These are phyloP conservation scores for Elsinoe ampelina DNA, from an alignment of 2,329 filamentous ascomycete genomes.

Conservation along the genomic window DNA sequence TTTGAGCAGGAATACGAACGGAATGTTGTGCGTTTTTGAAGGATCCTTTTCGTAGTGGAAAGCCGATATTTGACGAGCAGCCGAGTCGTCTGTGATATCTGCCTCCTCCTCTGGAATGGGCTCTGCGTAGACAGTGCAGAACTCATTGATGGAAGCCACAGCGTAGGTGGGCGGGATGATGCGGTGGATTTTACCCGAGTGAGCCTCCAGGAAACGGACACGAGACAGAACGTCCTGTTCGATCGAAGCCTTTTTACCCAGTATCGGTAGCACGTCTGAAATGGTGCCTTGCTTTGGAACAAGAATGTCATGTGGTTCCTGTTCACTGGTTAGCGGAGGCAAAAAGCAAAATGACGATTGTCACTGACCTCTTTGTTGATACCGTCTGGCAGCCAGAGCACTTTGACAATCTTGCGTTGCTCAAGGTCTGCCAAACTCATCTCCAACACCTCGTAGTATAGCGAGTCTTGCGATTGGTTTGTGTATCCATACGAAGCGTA, in stretches of 20 bases:
- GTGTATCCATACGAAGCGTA: conserved; percentile 60
- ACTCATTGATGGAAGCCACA: conserved; percentile 80
- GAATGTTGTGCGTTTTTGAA: conserved; percentile 72
- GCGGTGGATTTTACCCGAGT: conserved; percentile 74
- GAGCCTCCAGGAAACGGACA: conserved; percentile 74
- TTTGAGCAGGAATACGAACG: conserved; percentile 81
- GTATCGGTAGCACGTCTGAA: conserved; percentile 62
- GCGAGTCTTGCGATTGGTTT: conserved; percentile 52
- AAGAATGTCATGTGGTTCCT: conserved; percentile 73
- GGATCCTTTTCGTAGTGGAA: conserved; percentile 93
- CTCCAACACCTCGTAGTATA: conserved; percentile 90
- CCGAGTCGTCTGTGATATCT: conserved; percentile 46
- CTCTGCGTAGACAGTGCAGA: conserved; percentile 71
- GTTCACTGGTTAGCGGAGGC: conserved; percentile 11
- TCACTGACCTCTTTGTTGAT: conserved; percentile 72
- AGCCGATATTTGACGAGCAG: conserved; percentile 62
- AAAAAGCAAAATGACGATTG: neutral
- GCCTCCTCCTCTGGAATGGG: conserved; percentile 62
- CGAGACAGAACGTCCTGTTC: conserved; percentile 64
- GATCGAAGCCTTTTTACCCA: conserved; percentile 74
- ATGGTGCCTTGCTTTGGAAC: conserved; percentile 79
- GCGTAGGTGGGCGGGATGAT: conserved; percentile 60
- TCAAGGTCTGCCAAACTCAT: conserved; percentile 90
- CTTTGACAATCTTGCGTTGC: conserved; percentile 76
- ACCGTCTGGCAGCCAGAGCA: conserved; percentile 80